Evolutionary conservation across 768 basidiomycete species (phyloP), one percentile per base, ranked within the genome.

Genomic region (Kockovaella imperatae): DNA sequence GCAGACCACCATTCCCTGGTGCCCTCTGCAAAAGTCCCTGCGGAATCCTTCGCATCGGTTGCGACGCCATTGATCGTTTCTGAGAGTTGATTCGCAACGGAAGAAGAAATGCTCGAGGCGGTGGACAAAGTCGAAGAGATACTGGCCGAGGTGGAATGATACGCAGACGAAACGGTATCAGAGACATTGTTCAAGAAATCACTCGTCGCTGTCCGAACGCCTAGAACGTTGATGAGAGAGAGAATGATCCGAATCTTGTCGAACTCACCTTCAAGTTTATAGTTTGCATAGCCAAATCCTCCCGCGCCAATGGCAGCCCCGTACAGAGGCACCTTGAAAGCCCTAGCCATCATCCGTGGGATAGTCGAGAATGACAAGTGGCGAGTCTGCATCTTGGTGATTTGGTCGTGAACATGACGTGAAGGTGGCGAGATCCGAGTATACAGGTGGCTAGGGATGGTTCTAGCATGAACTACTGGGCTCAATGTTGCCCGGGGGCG

Each of bases 221-320:
- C 69, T 70, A 31, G 3, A 83, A 17, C 50, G 24, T 24, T 25
- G 44, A 55, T 42, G 44, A 46, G 25, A 26, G 20, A 31, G n/a
- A 32, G 29, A 18, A 13, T 21, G n/a, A 21, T 20, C 6, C 0
- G 46, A 20, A 26, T 10, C 42, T 17, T 41, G 18, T 1, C 15
- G 11, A 1, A 71, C 78, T 56, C 52, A 88, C 91, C 87, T 75
- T 97, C 91, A 61, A 93, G 83, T 74, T 90, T 90, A 76, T 93
- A 93, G 69, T 93, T 90, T 18, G 89, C 91, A 72, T 95, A 97
- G 4, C 87, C 87, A 48, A 93, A 74, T 0, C 87, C 83, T 8
- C 91, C 91, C 0, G 85, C 90, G 3, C 91, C 91, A 21, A 91
- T 79, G 1, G 87, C 87, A 29, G 83, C 84, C 5, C 85, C 88